These are phyloP conservation scores for Mortierella claussenii DNA, from an alignment of 192 early-diverging fungal genomes.

Conservation along the genomic window DNA sequence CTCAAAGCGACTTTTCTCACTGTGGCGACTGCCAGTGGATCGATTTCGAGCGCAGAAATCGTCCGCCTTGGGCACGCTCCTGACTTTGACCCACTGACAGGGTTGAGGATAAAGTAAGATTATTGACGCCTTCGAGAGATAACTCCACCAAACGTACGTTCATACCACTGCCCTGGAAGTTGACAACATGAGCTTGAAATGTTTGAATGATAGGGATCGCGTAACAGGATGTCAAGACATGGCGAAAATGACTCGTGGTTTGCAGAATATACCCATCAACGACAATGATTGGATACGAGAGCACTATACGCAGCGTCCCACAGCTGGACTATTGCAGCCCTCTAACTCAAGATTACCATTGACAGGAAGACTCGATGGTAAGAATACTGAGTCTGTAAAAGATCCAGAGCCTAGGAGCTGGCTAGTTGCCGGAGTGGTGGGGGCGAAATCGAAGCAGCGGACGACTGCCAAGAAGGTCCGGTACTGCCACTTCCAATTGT, in stretches of 20 bases:
- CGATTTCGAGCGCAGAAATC: not conserved
- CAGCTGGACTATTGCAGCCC: not conserved
- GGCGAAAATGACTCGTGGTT: conserved; percentile 15
- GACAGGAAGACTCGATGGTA: not conserved
- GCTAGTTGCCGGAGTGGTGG: conserved; percentile 38
- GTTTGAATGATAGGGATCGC: conserved; percentile 30
- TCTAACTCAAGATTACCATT: not conserved
- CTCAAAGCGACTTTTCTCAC: conserved; percentile 22
- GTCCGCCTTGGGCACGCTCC: not conserved
- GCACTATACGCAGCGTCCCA: not conserved
- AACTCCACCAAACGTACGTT: no score
- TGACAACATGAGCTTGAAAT: no score
- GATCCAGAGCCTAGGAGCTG: conserved; percentile 4
- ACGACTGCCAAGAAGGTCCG: conserved; percentile 19
- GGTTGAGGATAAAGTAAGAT: conserved; percentile 26
- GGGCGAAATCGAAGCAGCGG: conserved; percentile 31
- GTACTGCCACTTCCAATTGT: conserved; percentile 37
- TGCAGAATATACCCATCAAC: conserved; percentile 25
- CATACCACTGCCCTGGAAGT: no score
- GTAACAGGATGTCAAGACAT: conserved; percentile 5
- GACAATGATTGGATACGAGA: conserved; percentile 22
- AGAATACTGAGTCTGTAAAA: not conserved
- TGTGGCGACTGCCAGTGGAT: not conserved
- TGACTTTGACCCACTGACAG: conserved; percentile 20
- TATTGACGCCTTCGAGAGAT: not conserved